Evolutionary conservation across 352 stramenopile species (phyloP), one percentile per base, ranked within the genome.

Genomic region (Plasmopara viticola): DNA sequence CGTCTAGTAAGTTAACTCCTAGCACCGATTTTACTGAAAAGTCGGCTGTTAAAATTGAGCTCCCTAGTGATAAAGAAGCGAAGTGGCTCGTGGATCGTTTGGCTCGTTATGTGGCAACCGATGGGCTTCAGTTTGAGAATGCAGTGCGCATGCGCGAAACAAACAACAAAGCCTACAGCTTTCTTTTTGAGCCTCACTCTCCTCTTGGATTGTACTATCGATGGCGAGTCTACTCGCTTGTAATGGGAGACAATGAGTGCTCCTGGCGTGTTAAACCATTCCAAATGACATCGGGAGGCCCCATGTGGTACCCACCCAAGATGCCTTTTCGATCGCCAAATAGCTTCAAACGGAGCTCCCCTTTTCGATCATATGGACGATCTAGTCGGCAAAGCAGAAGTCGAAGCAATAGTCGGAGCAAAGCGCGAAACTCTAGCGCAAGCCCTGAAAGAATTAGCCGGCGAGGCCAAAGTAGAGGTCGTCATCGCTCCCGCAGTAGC

Each of bases 211-310:
- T 78, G 14, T 91, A 91, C 58, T 91, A 90, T 52, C 70, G 78
- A 8, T 91, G 81, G 81, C 51, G 74, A 40, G 78, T 90, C 18
- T 89, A 78, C 38, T 69, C 81, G 44, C 75, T 88, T 10, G 74
- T 68, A 9, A 87, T 87, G 75, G 81, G 78, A 14, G 81, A 91
- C 38, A 60, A 64, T 9, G 58, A 70, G 25, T 31, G 52, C n/a
- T 43, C 37, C 12, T 90, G 76, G 78, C 61, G 63, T 37, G 68
- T 73, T 40, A 57, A 53, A 4, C 70, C 76, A 2, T 91, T 88
- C 31, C 72, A 83, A 46, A 91, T 91, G 78, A 74, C 62, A 5
- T 29, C 47, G 2, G 60, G 82, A 18, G 78, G 74, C 0, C 52
- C 72, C 8, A 30, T 86, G n/a, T 91, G 81, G 78, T 29, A 86